A percentile compares a stretch with the other conserved stretches of the same genome.
Evolutionary conservation across 495 filamentous ascomycete genomes (phyloP).

Genomic region (Parathielavia hyrcaniae): DNA sequence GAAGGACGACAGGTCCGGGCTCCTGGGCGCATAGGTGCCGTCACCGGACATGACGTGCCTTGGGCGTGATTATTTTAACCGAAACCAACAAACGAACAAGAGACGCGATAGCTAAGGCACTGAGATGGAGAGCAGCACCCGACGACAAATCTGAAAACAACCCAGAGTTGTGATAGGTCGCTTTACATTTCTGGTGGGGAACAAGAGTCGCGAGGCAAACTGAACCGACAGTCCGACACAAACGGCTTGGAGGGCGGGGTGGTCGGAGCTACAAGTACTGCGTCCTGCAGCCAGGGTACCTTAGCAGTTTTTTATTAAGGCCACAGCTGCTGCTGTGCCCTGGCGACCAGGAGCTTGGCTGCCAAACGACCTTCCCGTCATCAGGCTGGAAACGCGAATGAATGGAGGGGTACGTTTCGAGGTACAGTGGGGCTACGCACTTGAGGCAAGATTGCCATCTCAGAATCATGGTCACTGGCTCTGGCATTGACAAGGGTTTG

Average conservation of each 20-base stretch:
- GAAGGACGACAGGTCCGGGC: constrained; percentile 52
- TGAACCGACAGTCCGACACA: neutral
- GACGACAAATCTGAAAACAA: neutral
- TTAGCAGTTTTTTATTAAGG: neutral
- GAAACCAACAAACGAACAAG: constrained; percentile 27
- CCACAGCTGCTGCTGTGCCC: constrained; percentile 7
- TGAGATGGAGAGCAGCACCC: neutral
- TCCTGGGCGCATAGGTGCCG: constrained; percentile 49
- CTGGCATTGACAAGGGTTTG: neutral
- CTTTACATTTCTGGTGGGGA: constrained; percentile 4
- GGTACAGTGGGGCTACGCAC: neutral
- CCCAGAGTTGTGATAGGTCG: constrained; percentile 10
- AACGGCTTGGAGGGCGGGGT: constrained; percentile 13
- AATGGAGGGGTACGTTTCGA: constrained; percentile 2
- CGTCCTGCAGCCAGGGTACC: no score
- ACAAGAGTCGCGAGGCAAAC: constrained; percentile 5
- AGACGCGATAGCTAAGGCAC: constrained; percentile 22
- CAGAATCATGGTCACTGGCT: neutral
- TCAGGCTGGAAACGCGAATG: neutral
- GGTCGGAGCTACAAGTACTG: constrained; percentile 9
- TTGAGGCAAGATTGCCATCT: neutral
- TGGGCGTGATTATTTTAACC: neutral
- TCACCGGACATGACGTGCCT: constrained; percentile 46
- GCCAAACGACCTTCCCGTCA: neutral
- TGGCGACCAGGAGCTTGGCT: neutral